A percentile compares a stretch with the other conserved stretches of the same genome.
phyloP scores from a whole-genome alignment of 441 rosid genomes.

The Adansonia grandidieri region DNA sequence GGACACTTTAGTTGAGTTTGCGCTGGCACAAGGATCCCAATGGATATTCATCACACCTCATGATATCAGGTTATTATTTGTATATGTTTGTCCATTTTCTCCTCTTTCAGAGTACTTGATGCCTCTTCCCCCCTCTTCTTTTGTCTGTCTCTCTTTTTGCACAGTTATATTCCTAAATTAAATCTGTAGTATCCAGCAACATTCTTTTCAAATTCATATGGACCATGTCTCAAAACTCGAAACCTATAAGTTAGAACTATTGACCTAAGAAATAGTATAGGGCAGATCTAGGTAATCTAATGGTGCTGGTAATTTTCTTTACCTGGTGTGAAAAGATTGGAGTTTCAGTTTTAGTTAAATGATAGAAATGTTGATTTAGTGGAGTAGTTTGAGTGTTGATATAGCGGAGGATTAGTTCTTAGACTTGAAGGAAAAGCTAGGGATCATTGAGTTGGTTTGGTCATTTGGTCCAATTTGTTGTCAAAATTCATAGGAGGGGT shows the following conservation, averaged over 20 bases:
- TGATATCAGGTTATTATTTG: constrained; percentile 74
- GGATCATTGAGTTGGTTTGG: background rate
- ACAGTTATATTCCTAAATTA: background rate
- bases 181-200: background rate
- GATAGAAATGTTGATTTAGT: background rate
- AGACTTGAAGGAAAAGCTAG: background rate
- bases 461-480: background rate
- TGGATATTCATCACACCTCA: constrained; percentile 99
- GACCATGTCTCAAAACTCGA: background rate
- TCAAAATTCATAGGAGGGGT: background rate
- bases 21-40: constrained; percentile 79
- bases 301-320: background rate
- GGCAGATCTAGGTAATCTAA: background rate
- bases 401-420: background rate
- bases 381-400: background rate
- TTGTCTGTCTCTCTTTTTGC: background rate
- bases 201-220: constrained; percentile 12
- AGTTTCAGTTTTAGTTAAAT: background rate
- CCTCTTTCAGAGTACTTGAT: background rate
- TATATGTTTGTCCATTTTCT: background rate
- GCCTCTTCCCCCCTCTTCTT: background rate
- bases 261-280: background rate
- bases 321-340: background rate
- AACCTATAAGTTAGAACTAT: background rate
- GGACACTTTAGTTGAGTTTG: constrained; percentile 87